Evolutionary conservation across 768 basidiomycete species (phyloP), one percentile per base, ranked within the genome.

Genomic region (Mycena latifolia): DNA sequence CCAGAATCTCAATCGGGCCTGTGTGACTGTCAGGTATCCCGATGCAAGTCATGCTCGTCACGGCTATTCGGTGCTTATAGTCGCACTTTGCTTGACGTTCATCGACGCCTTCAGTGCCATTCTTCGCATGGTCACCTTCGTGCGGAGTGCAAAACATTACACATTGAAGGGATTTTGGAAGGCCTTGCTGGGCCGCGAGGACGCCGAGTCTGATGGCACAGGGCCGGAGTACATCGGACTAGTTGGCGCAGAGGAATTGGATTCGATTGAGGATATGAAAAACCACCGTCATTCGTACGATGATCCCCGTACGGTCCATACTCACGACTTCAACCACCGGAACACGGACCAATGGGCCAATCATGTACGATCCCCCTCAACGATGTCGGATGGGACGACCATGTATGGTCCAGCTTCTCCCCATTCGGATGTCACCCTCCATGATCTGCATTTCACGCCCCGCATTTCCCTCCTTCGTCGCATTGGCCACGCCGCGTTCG

Each of bases 191-290:
- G 86, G 85, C 58, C 83, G 78, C 45, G 81, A 84, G 33, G 72
- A 76, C 24, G 69, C 41, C 7, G 20, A n/a, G 41, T 20, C 75
- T 15, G 55, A 46, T 14, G 66, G 69, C 24, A 55, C 75, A 54
- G 74, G 77, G 27, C 69, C 83, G 31, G 90, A 91, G 73, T 94
- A 93, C 74, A 75, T 83, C 25, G 84, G 83, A n/a, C 79, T 94
- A 14, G 79, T 85, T 10, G 71, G 76, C 1, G 33, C 14, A 14
- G 86, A 88, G 27, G 89, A 89, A 20, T 76, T 80, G 2, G 89
- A 89, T 56, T 86, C 89, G 27, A 80, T 82, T 50, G 85, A 88
- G 46, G 80, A 84, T 27, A 70, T 76, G 3, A 85, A 88, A 43
- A 80, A 68, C 17, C 51, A 66, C 51, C 67, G 71, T 43, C 71